These are phyloP conservation scores for Beauveria asiatica DNA, from an alignment of 2,329 filamentous ascomycete species.

Conservation along the genomic window DNA sequence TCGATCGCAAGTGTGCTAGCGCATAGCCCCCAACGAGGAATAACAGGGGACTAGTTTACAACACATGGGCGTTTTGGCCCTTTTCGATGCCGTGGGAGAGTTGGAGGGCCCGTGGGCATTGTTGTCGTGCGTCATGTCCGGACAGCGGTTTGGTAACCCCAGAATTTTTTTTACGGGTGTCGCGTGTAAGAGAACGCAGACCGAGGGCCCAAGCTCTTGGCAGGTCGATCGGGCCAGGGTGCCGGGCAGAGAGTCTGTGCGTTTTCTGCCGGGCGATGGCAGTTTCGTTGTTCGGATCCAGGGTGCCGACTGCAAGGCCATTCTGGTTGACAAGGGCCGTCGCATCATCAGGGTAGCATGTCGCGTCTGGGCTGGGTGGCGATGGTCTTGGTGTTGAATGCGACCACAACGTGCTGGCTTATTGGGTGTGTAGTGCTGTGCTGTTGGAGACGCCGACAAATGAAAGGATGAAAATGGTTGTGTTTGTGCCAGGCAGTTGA, in stretches of 20 bases:
- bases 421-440: background rate
- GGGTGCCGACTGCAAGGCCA: background rate
- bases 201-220: background rate
- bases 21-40: background rate
- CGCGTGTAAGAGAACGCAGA: background rate
- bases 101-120: background rate
- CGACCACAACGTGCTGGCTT: background rate
- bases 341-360: background rate
- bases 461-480: background rate
- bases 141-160: background rate
- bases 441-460: background rate
- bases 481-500: background rate
- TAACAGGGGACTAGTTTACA: background rate
- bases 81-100: background rate
- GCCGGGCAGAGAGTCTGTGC: background rate
- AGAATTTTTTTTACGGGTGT: background rate
- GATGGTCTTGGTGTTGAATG: background rate
- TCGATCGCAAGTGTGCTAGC: background rate
- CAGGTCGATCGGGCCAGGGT: background rate
- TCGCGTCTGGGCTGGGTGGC: background rate
- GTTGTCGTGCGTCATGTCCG: background rate
- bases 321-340: background rate
- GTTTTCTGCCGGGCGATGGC: background rate
- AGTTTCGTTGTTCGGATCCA: background rate
- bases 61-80: background rate